A percentile compares a stretch with the other conserved stretches of the same genome.
These are phyloP conservation scores for Verticillium nubilum DNA, from an alignment of 2,329 filamentous ascomycete species.

Conservation along the genomic window DNA sequence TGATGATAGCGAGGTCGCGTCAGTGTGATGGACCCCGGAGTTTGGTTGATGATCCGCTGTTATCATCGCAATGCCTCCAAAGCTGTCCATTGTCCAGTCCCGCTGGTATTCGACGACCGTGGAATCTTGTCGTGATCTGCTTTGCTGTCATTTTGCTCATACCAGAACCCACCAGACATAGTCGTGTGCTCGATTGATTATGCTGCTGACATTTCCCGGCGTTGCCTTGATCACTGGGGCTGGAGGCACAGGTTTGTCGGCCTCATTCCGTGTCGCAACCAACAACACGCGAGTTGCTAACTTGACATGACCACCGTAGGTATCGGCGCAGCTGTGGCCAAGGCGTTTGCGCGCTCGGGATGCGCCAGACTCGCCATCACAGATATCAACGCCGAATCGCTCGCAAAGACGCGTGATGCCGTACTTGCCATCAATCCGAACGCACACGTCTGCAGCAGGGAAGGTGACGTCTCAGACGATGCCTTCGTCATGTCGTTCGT, in stretches of 20 bases:
- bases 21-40: background rate
- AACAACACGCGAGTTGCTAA: background rate
- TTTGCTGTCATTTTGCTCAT: no score
- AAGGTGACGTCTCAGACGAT: conserved; percentile 44
- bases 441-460: conserved; percentile 22
- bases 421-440: conserved; percentile 26
- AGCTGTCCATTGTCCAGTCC: no score
- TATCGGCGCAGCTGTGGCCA: conserved; percentile 49
- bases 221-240: conserved; percentile 42
- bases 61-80: background rate
- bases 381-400: conserved; percentile 37
- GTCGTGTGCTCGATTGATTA: no score
- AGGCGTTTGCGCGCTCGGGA: conserved; percentile 42
- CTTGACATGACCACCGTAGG: conserved; percentile 26
- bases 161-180: background rate
- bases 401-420: conserved; percentile 28
- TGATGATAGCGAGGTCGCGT: background rate
- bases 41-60: background rate
- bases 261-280: background rate
- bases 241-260: conserved; percentile 34
- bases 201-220: conserved; percentile 28
- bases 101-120: no score
- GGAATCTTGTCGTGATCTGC: background rate
- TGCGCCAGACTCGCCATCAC: conserved; percentile 48
- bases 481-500: conserved; percentile 33